Percentiles rank a stretch among this genome's conserved stretches.
These are phyloP conservation scores for Vinca minor DNA, from an alignment of 257 asterid genomes.

Conservation along the genomic window DNA sequence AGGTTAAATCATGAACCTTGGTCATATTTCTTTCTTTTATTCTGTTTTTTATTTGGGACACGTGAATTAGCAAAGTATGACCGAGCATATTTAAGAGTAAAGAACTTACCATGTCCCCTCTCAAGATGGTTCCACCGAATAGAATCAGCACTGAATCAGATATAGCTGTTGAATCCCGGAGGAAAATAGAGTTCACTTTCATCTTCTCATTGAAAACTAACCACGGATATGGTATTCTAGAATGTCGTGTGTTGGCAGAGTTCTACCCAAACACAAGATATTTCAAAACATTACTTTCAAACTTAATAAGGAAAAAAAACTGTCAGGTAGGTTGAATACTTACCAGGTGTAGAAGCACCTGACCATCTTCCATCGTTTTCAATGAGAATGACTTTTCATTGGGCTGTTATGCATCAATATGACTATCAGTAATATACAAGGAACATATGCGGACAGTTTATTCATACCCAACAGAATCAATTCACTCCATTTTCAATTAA, in stretches of 20 bases:
- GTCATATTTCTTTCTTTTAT: neutral
- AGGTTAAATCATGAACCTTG: neutral
- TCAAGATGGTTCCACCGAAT: constrained; percentile 76
- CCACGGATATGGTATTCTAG: constrained; percentile 87
- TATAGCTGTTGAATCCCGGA: constrained; percentile 89
- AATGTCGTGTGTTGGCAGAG: constrained; percentile 71
- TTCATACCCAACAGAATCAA: neutral
- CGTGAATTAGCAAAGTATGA: neutral
- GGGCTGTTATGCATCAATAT: constrained; percentile 47
- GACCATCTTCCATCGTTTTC: constrained; percentile 98
- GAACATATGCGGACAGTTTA: neutral
- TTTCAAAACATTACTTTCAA: neutral
- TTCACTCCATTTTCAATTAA: neutral
- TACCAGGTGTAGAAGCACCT: constrained; percentile 66
- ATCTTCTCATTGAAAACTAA: constrained; percentile 85
- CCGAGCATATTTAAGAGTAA: neutral
- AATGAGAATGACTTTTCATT: constrained; percentile 79
- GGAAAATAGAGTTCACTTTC: constrained; percentile 77
- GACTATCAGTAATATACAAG: constrained; percentile 3
- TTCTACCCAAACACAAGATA: constrained; percentile 34
- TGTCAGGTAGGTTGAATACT: constrained; percentile 26
- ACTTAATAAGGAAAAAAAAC: constrained; percentile 3
- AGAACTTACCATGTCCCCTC: constrained; percentile 50
- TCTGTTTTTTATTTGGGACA: neutral
- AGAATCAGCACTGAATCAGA: constrained; percentile 83